phyloP scores from a whole-genome alignment of 148 eudicot species.

The Chenopodium formosanum region DNA sequence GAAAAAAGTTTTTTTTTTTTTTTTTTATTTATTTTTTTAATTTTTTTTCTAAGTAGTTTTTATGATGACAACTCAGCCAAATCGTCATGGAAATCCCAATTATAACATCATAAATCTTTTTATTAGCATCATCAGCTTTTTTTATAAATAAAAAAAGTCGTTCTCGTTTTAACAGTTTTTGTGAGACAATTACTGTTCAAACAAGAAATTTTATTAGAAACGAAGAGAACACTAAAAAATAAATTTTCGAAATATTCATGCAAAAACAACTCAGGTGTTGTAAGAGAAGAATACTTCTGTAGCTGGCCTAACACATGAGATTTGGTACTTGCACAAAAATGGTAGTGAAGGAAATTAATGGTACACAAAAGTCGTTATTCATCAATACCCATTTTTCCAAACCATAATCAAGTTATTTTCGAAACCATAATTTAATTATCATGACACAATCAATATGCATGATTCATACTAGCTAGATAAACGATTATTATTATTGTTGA shows the following conservation, averaged over 20 bases:
- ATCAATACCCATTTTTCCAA: not conserved
- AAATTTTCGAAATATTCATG: not conserved
- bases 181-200: too few relatives aligned
- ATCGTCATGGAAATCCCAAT: not conserved
- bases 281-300: not conserved
- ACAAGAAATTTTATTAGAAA: too few relatives aligned
- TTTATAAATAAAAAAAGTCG: too few relatives aligned
- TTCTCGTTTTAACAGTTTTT: too few relatives aligned
- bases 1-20: not conserved
- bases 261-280: not conserved
- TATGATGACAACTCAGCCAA: slow-evolving; percentile 5
- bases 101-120: not conserved
- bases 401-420: not conserved
- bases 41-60: not conserved
- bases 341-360: slow-evolving; percentile 16
- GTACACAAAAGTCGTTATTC: not conserved
- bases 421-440: not conserved
- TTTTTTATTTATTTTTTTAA: too few relatives aligned
- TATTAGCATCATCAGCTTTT: not conserved
- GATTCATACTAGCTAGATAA: not conserved
- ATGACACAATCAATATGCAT: too few relatives aligned
- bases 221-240: too few relatives aligned
- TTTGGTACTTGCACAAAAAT: slow-evolving; percentile 19
- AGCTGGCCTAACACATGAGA: slow-evolving; percentile 20
- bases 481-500: not conserved